Percentiles rank a stretch among this genome's conserved stretches.
These are phyloP conservation scores for Cenococcum geophilum DNA, from an alignment of 495 filamentous ascomycete species.

Conservation along the genomic window DNA sequence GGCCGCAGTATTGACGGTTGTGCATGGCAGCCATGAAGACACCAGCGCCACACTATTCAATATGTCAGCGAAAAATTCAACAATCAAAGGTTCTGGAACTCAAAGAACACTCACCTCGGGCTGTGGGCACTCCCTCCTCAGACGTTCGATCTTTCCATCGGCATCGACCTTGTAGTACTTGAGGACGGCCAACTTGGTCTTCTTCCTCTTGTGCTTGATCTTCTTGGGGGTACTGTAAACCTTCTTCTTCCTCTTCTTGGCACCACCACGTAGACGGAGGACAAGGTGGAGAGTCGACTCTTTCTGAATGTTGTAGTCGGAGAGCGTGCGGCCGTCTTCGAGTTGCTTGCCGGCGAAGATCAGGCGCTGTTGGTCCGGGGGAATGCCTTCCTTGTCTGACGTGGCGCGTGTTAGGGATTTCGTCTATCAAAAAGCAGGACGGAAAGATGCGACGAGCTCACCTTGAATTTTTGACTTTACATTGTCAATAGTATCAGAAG, in stretches of 20 bases:
- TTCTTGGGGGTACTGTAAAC: constrained; percentile 99
- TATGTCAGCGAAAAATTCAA: constrained; percentile 36
- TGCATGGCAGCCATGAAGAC: constrained; percentile 99
- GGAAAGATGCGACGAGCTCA: constrained; percentile 32
- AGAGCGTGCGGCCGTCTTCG: constrained; percentile 97
- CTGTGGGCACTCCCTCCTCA: constrained; percentile 91
- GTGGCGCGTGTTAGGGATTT: background rate
- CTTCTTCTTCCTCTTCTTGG: constrained; percentile 99
- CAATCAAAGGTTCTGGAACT: background rate
- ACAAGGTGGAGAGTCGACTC: constrained; percentile 98
- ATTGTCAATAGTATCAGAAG: constrained; percentile 99
- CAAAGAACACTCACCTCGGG: constrained; percentile 64
- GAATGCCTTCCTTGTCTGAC: constrained; percentile 97
- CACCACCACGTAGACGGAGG: constrained; percentile 92
- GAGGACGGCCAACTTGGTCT: constrained; percentile 98
- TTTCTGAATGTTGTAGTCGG: constrained; percentile 99
- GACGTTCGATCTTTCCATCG: constrained; percentile 99
- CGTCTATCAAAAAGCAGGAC: background rate
- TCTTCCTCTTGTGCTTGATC: constrained; percentile 99
- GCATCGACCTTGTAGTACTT: constrained; percentile 99
- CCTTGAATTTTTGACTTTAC: constrained; percentile 92
- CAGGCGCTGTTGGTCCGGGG: constrained; percentile 98
- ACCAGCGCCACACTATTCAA: constrained; percentile 85
- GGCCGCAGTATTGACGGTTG: constrained; percentile 99
- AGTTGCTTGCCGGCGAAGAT: constrained; percentile 99